These are phyloP conservation scores for Spinacia oleracea DNA, from an alignment of 179 eudicot genomes.

Conservation along the genomic window DNA sequence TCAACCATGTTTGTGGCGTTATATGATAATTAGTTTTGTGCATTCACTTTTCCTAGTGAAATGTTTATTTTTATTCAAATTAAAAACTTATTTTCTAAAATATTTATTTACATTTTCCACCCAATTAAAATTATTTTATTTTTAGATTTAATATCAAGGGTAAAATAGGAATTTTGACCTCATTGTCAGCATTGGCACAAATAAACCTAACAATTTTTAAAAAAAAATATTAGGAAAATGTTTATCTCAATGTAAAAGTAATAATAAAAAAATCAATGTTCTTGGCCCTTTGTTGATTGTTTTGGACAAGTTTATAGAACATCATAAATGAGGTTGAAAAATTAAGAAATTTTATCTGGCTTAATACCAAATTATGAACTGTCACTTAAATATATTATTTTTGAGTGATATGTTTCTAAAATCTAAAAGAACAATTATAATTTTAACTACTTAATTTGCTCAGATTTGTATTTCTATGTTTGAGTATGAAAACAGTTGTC, in stretches of 20 bases:
- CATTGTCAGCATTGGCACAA: not conserved
- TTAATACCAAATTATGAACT: not conserved
- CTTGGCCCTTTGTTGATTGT: not conserved
- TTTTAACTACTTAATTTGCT: not conserved
- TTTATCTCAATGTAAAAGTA: no score
- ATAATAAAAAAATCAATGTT: no score
- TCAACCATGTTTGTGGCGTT: not conserved
- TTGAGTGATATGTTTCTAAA: not conserved
- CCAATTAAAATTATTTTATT: not conserved
- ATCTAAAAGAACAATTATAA: not conserved
- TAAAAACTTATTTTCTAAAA: not conserved
- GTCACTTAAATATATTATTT: not conserved
- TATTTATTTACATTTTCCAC: not conserved
- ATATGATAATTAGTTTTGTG: no score
- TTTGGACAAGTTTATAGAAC: not conserved
- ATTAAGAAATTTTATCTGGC: not conserved
- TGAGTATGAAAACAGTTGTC: not conserved
- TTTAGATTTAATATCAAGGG: conserved; percentile 8
- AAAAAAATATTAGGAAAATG: not conserved
- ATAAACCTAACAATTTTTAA: not conserved
- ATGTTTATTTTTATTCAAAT: not conserved
- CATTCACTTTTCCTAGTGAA: not conserved
- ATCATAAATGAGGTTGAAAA: not conserved
- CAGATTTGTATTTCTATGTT: not conserved
- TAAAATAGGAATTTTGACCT: not conserved